Percentiles rank a stretch among this genome's conserved stretches.
phyloP scores from a whole-genome alignment of 345 rosid species.

The Aurinia saxatilis region DNA sequence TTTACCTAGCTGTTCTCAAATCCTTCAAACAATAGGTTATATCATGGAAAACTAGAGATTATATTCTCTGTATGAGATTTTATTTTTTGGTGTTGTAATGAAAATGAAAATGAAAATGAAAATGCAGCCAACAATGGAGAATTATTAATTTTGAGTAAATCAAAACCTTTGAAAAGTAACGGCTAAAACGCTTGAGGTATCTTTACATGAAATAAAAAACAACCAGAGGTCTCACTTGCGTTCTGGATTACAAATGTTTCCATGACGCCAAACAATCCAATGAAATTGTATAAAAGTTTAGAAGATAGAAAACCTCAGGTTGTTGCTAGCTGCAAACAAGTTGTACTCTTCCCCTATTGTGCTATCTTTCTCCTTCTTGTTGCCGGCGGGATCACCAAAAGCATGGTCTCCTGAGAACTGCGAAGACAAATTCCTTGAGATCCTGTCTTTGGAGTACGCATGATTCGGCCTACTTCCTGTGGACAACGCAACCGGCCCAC shows the following conservation, averaged over 20 bases:
- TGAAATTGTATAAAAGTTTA: slow-evolving; percentile 22
- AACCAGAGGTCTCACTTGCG: slow-evolving; percentile 4
- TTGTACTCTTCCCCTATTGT: slow-evolving; percentile 63
- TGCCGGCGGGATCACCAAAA: slow-evolving; percentile 39
- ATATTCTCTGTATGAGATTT: too few species aligned
- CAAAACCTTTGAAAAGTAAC: slow-evolving; percentile 9
- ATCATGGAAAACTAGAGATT: not conserved
- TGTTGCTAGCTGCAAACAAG: slow-evolving; percentile 73
- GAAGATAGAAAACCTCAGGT: slow-evolving; percentile 62
- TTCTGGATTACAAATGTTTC: slow-evolving; percentile 6
- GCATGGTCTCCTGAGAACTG: slow-evolving; percentile 47
- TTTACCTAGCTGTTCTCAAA: slow-evolving; percentile 64
- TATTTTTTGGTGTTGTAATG: not conserved
- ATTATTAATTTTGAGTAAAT: slow-evolving; percentile 1
- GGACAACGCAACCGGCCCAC: slow-evolving; percentile 70
- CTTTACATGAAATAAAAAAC: slow-evolving; percentile 10
- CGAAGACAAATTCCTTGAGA: too few species aligned
- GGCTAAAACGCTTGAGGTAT: slow-evolving; percentile 7
- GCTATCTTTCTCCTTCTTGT: slow-evolving; percentile 33
- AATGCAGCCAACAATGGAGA: not conserved
- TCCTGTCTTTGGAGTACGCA: slow-evolving; percentile 35
- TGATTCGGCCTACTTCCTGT: slow-evolving; percentile 37
- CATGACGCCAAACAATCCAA: slow-evolving; percentile 11
- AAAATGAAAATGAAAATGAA: too few species aligned
- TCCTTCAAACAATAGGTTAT: slow-evolving; percentile 22